A percentile compares a stretch with the other conserved stretches of the same genome.
phyloP scores from a whole-genome alignment of 1,139 yeast species.

The Blastobotrys buckinghamii region DNA sequence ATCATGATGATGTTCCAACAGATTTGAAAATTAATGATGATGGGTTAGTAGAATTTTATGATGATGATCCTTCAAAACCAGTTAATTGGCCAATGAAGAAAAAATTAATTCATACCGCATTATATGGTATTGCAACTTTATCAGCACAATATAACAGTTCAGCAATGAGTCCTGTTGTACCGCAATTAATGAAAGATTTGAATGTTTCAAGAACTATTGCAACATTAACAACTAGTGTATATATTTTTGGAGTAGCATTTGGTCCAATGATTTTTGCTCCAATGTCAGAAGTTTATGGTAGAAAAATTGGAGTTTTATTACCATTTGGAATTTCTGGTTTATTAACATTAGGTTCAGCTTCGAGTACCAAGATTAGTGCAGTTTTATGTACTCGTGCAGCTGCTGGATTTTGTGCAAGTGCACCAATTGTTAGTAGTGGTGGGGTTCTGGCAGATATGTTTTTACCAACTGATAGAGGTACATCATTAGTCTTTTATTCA shows the following conservation, averaged over 20 bases:
- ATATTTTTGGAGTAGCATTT: slow-evolving; percentile 66
- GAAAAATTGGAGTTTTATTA: slow-evolving; percentile 60
- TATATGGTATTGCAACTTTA: slow-evolving; percentile 40
- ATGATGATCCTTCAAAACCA: slow-evolving; percentile 27
- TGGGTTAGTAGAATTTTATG: slow-evolving; percentile 13
- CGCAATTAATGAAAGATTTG: slow-evolving; percentile 43
- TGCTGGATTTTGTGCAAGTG: slow-evolving; percentile 67
- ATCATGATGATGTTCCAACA: not conserved
- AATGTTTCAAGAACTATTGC: slow-evolving; percentile 55
- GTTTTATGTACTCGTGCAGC: slow-evolving; percentile 62
- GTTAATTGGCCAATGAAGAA: slow-evolving; percentile 35
- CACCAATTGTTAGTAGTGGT: slow-evolving; percentile 70
- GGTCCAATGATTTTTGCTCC: slow-evolving; percentile 83
- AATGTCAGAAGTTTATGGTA: slow-evolving; percentile 68
- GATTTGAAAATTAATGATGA: not conserved
- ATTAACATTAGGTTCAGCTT: slow-evolving; percentile 27
- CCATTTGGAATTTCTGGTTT: slow-evolving; percentile 52
- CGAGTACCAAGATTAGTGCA: slow-evolving; percentile 46
- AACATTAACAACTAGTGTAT: slow-evolving; percentile 57
- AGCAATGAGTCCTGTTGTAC: slow-evolving; percentile 39
- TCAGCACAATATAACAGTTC: slow-evolving; percentile 43
- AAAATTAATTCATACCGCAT: slow-evolving; percentile 37
- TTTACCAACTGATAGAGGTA: slow-evolving; percentile 57
- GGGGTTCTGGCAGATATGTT: slow-evolving; percentile 73
- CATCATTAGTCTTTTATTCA: slow-evolving; percentile 65